These are phyloP conservation scores for Mrakia gelida DNA, from an alignment of 768 basidiomycete genomes.

Conservation along the genomic window DNA sequence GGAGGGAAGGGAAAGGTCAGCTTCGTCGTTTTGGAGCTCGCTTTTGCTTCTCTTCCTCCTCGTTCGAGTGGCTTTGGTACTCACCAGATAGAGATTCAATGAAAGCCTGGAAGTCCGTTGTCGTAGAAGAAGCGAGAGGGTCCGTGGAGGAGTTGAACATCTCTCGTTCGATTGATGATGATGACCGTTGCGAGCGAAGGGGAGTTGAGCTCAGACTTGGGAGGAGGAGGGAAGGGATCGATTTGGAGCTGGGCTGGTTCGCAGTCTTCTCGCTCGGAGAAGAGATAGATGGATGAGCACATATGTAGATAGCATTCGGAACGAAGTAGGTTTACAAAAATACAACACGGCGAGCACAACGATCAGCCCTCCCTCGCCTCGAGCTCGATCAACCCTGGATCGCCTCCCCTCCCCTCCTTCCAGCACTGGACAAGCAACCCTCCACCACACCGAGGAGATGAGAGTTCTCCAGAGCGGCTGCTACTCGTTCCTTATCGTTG, in stretches of 20 bases:
- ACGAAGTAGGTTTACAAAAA: neutral
- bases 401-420: slow-evolving; percentile 24
- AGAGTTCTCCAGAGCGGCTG: slow-evolving; percentile 90
- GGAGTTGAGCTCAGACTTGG: no score
- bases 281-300: neutral
- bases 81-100: slow-evolving; percentile 7
- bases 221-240: neutral
- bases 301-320: neutral
- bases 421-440: slow-evolving; percentile 57
- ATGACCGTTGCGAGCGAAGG: neutral
- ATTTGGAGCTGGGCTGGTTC: neutral
- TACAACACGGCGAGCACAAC: neutral
- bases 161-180: neutral
- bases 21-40: neutral
- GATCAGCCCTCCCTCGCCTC: neutral
- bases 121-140: neutral
- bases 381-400: neutral
- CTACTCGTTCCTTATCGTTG: slow-evolving; percentile 97
- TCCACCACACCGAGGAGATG: slow-evolving; percentile 82
- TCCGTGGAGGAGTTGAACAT: neutral
- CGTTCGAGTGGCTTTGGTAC: neutral
- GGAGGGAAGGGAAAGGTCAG: neutral
- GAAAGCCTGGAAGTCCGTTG: slow-evolving; percentile 6
- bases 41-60: neutral
- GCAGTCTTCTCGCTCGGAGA: neutral